These are phyloP conservation scores for Neoscytalidium dimidiatum DNA, from an alignment of 2,329 filamentous ascomycete genomes.

Conservation along the genomic window DNA sequence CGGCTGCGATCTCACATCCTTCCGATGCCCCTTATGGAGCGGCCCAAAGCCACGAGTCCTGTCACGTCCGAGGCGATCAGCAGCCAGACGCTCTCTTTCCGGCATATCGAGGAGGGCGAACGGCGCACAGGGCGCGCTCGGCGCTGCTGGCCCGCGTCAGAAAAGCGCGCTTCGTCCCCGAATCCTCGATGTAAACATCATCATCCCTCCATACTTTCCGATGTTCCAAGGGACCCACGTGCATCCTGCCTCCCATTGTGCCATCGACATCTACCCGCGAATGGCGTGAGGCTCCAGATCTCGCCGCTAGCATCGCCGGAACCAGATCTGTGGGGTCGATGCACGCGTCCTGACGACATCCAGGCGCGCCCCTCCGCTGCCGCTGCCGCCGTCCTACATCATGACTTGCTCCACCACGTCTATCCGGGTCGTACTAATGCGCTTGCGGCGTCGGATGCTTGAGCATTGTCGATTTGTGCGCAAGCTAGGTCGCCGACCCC, in stretches of 20 bases:
- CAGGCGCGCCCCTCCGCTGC: not conserved
- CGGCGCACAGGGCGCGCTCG: not conserved
- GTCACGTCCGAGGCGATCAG: not conserved
- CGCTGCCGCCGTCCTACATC: conserved; percentile 2
- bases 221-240: not conserved
- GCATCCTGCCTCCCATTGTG: not conserved
- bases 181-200: conserved; percentile 9
- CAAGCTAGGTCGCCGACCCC: not conserved
- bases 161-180: not conserved
- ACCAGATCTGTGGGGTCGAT: conserved; percentile 2
- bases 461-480: not conserved
- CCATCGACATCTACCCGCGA: not conserved
- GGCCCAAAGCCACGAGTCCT: not conserved
- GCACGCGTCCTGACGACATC: conserved; percentile 10
- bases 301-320: not conserved
- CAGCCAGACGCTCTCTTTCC: not conserved
- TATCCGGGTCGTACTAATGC: conserved; percentile 4
- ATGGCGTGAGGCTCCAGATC: conserved; percentile 13
- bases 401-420: conserved; percentile 13
- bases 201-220: not conserved
- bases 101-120: not conserved
- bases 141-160: not conserved
- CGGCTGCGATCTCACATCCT: not conserved
- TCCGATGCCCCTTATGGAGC: conserved; percentile 1
- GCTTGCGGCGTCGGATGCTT: not conserved